phyloP scores from a whole-genome alignment of 257 asterid genomes.

The Solanum commersonii region DNA sequence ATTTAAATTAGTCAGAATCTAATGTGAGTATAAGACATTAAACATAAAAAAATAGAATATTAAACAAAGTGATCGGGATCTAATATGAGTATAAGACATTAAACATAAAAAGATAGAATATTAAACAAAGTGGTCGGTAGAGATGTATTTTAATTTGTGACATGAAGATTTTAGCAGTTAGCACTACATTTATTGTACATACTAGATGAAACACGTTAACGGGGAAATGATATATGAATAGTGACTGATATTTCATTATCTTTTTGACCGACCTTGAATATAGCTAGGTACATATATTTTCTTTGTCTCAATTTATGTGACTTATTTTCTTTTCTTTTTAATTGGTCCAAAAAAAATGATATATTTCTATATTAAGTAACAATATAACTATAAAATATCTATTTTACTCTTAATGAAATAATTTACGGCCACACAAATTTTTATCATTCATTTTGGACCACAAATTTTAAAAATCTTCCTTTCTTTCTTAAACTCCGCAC shows the following conservation, averaged over 20 bases:
- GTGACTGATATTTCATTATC: background rate
- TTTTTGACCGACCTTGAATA: background rate
- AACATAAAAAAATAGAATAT: background rate
- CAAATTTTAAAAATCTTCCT: too few relatives aligned
- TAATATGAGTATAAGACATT: too few relatives aligned
- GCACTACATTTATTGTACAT: background rate
- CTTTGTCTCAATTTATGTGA: too few relatives aligned
- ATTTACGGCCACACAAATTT: too few relatives aligned
- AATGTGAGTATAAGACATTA: too few relatives aligned
- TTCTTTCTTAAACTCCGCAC: too few relatives aligned
- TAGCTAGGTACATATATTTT: background rate
- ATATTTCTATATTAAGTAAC: too few relatives aligned
- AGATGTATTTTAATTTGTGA: background rate
- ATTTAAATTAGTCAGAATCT: too few relatives aligned
- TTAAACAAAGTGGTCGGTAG: background rate
- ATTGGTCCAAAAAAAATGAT: fast-evolving
- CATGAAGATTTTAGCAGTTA: background rate
- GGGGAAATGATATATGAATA: background rate
- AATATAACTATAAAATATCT: too few relatives aligned
- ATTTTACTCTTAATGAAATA: too few relatives aligned
- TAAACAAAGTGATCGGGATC: background rate
- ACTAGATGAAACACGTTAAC: background rate
- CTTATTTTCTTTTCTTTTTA: too few relatives aligned
- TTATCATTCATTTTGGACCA: too few relatives aligned
- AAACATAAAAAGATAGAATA: background rate